Conservation (phyloP, 1,139 yeast genomes). For the Spathaspora sp. region DNA sequence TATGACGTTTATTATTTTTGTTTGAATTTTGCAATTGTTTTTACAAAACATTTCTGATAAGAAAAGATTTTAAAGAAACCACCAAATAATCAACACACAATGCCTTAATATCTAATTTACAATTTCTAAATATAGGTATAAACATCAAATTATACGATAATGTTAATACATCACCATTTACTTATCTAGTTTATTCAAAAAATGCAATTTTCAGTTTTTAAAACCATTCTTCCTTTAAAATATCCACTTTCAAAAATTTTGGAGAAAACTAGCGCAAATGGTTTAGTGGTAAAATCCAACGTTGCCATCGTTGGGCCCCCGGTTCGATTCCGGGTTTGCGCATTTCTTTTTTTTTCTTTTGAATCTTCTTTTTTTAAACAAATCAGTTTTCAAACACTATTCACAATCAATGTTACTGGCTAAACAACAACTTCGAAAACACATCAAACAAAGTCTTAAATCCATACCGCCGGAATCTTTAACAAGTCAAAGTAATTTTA, state of each 20-base stretch:
- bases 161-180: too few species aligned
- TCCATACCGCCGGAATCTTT: constrained; percentile 16
- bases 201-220: too few species aligned
- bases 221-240: neutral
- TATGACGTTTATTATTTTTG: too few species aligned
- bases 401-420: neutral
- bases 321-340: constrained; percentile 19
- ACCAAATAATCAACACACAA: neutral
- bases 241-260: neutral
- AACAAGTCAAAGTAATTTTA: constrained; percentile 20
- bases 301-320: constrained; percentile 20
- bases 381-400: neutral
- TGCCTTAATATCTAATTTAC: neutral
- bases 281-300: constrained; percentile 19
- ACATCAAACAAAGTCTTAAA: constrained; percentile 19
- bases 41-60: neutral
- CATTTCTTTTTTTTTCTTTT: constrained; percentile 8
- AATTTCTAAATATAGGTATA: too few species aligned
- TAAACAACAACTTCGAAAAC: constrained; percentile 19
- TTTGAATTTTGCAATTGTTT: neutral
- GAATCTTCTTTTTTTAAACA: neutral
- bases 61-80: neutral
- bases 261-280: constrained; percentile 12
- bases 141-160: too few species aligned
- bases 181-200: too few species aligned